Percentiles rank a stretch among this genome's conserved stretches.
phyloP scores from a whole-genome alignment of 768 basidiomycete genomes.

The Daedaleopsis sinensis region DNA sequence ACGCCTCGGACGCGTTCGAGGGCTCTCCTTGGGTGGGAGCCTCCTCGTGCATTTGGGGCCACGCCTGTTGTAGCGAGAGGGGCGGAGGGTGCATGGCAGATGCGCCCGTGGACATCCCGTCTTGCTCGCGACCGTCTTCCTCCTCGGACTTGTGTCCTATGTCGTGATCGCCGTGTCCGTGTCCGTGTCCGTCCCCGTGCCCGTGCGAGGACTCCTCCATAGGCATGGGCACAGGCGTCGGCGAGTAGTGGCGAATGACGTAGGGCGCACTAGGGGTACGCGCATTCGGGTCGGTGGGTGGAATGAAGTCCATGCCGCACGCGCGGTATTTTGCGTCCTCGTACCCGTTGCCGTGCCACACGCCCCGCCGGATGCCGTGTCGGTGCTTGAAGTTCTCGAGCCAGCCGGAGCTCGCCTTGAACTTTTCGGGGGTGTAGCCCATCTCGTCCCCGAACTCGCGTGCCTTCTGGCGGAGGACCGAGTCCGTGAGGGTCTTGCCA shows the following conservation, averaged over 20 bases:
- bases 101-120: neutral
- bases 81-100: neutral
- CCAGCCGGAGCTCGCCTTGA: slow-evolving; percentile 94
- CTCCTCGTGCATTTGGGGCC: neutral
- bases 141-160: slow-evolving; percentile 7
- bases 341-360: slow-evolving; percentile 50
- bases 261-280: neutral
- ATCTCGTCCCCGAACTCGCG: slow-evolving; percentile 62
- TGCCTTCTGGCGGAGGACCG: slow-evolving; percentile 64
- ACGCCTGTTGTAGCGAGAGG: neutral
- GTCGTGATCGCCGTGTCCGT: neutral
- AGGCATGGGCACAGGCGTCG: neutral
- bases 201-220: neutral
- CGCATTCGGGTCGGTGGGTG: neutral
- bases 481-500: slow-evolving; percentile 61
- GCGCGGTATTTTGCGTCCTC: slow-evolving; percentile 17
- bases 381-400: slow-evolving; percentile 90
- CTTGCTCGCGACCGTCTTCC: neutral
- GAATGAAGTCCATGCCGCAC: slow-evolving; percentile 8
- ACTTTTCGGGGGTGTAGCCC: slow-evolving; percentile 66
- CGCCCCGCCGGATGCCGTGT: slow-evolving; percentile 71
- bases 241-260: neutral
- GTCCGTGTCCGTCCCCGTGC: too few species aligned
- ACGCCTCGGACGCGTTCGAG: neutral
- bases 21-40: neutral